Evolutionary conservation across 176 grass and related monocot species (phyloP).

Genomic region (Neostapfia colusana): DNA sequence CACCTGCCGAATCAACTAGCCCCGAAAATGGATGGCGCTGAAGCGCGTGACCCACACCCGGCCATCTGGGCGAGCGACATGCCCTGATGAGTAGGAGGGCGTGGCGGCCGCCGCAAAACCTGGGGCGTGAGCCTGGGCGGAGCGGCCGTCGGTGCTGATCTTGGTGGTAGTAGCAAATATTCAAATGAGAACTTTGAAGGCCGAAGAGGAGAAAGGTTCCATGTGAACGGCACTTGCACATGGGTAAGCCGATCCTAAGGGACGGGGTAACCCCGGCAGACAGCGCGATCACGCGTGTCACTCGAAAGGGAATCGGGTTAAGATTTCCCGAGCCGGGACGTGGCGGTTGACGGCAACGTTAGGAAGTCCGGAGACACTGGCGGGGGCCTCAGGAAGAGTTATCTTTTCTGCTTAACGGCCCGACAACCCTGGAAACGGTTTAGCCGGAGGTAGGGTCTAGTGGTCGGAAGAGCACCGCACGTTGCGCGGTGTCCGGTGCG

Average conservation of each 20-base stretch:
- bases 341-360: too few species aligned
- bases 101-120: constrained; percentile 55
- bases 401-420: too few species aligned
- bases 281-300: constrained; percentile 21
- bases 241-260: constrained; percentile 60
- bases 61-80: constrained; percentile 45
- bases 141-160: constrained; percentile 65
- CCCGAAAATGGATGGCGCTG: constrained; percentile 74
- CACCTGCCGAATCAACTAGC: constrained; percentile 82
- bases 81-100: constrained; percentile 42
- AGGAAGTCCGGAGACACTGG: too few species aligned
- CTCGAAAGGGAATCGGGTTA: constrained; percentile 58
- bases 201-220: constrained; percentile 86
- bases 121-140: constrained; percentile 53
- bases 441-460: too few species aligned
- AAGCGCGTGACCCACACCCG: constrained; percentile 59
- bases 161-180: constrained; percentile 79
- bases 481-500: too few species aligned
- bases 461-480: too few species aligned
- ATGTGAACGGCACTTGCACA: constrained; percentile 76
- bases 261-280: neutral
- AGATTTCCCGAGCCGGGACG: constrained; percentile 62
- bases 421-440: too few species aligned
- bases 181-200: constrained; percentile 82
- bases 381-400: too few species aligned